Base-by-base conservation (phyloP, 805 yeast species). In the Lachancea waltii region DNA sequence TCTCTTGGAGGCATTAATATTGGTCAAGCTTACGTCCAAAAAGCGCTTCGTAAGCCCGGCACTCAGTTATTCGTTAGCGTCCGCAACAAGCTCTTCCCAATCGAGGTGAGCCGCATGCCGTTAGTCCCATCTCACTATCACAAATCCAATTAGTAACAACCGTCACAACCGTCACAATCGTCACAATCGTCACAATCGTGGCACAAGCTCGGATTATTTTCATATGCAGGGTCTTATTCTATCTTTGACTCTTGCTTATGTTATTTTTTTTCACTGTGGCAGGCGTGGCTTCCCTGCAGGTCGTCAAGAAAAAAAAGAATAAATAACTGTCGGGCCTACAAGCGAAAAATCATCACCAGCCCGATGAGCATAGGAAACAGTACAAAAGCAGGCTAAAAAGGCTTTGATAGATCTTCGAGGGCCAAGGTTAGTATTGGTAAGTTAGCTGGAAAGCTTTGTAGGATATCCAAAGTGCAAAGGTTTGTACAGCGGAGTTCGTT, bases 21-120 rank as follows among this genome's bases (percentile, higher is more conserved):
- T 40, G 96, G 95, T 16, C 96, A 89, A 73, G 95, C 83, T 7
- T 92, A 85, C 62, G 72, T 92, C 19, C 72, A 83, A 44, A 79
- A 84, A 52, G 77, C 75, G 2, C 69, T 67, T 50, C 73, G 75
- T 48, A 92, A 90, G 65, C 66, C 73, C 14, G 97, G 95, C 3
- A 77, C 89, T 5, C 66, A 72, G 39, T 68, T 89, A 18, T 58
- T 75, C 40, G 79, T 89, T 36, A 82, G 85, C 50, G 81, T 90
- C 40, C 77, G 97, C 59, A 92, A 90, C 49, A 89, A 87, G 56
- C 62, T 69, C 50, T 78, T 89, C 56, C 81, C 80, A 23, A 96
- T 86, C 4, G 68, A 58, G 20, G 74, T 90, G n/a, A 67, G 77
- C 21, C 85, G 84, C 60, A 70, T 89, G 74, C 98, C 98, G 9